Evolutionary conservation across 345 rosid species (phyloP), one percentile per base, ranked within the genome.

Genomic region (Sisymbrium altissimum): DNA sequence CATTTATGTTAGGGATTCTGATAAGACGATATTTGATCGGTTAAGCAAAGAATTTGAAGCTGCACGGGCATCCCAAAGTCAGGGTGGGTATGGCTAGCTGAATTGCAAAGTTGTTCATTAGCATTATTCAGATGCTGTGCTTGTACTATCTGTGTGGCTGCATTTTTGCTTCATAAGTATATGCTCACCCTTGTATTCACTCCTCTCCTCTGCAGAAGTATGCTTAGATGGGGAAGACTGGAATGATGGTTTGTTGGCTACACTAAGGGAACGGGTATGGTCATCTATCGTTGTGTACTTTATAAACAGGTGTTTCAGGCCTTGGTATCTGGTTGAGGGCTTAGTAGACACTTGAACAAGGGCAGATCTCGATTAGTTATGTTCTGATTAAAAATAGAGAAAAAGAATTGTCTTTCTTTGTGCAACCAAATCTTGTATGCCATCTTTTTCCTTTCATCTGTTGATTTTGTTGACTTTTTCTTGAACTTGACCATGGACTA

Each of bases 191-290:
- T 4, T 57, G 19, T 76, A n/a, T 66, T 74, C 32, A 38, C 33
- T 18, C n/a, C n/a, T n/a, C n/a, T n/a, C 36, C 73, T 62, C 35
- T 79, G 80, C 87, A 87, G 99, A 92, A 83, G 75, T 90, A 74
- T 72, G 61, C 79, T 75, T 92, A 77, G 85, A 89, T 67, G 97
- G 92, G 60, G 97, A 88, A 73, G 86, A 88, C 76, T 94, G 98
- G 98, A 89, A 88, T 80, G 96, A 94, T 72, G 97, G 98, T 54
- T 83, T 94, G 39, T 70, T 91, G 71, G 97, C 98, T 73, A 94
- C 96, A 25, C 77, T 91, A 74, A 88, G 97, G 83, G 98, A 94
- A 73, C 83, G 85, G 96, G 98, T 94, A 87, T 71, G 81, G 7
- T 49, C 18, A 27, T 64, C 25, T 3, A 23, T 23, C 25, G 3